Conservation (phyloP, 805 yeast genomes). For the Candida dendrica region DNA sequence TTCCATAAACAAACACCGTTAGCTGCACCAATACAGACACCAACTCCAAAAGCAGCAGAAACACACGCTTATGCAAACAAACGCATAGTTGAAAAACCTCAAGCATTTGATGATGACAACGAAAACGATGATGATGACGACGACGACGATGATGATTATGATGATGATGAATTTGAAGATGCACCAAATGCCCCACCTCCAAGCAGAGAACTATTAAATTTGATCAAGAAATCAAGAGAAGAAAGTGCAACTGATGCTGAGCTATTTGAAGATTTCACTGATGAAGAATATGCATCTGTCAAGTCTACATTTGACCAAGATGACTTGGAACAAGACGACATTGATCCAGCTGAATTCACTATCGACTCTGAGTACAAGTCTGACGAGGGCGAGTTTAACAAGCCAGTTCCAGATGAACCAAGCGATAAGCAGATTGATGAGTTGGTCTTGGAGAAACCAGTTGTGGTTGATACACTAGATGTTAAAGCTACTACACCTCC, state of each 20-base stretch:
- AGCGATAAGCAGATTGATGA: constrained; percentile 3
- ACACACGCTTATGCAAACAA: too few relatives aligned
- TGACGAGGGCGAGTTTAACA: constrained; percentile 8
- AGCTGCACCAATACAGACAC: neutral
- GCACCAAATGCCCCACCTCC: constrained; percentile 7
- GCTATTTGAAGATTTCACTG: constrained; percentile 17
- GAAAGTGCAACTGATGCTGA: constrained; percentile 11
- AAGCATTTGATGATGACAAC: neutral
- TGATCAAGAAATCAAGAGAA: constrained; percentile 13
- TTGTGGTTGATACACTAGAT: neutral
- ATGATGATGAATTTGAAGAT: neutral
- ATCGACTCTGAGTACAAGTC: constrained; percentile 15
- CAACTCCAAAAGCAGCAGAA: too few relatives aligned
- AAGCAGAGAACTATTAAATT: constrained; percentile 14
- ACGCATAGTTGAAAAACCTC: too few relatives aligned
- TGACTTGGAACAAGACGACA: constrained; percentile 1
- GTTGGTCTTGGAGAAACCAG: constrained; percentile 1
- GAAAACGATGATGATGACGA: neutral
- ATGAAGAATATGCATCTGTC: constrained; percentile 12
- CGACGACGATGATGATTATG: neutral
- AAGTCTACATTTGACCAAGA: constrained; percentile 1
- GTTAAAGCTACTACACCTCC: constrained; percentile 2
- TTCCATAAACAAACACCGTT: neutral
- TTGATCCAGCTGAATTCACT: constrained; percentile 20
- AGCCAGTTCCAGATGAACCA: constrained; percentile 5